phyloP scores from a whole-genome alignment of 352 stramenopile genomes.

The Phytopythium delawarense region DNA sequence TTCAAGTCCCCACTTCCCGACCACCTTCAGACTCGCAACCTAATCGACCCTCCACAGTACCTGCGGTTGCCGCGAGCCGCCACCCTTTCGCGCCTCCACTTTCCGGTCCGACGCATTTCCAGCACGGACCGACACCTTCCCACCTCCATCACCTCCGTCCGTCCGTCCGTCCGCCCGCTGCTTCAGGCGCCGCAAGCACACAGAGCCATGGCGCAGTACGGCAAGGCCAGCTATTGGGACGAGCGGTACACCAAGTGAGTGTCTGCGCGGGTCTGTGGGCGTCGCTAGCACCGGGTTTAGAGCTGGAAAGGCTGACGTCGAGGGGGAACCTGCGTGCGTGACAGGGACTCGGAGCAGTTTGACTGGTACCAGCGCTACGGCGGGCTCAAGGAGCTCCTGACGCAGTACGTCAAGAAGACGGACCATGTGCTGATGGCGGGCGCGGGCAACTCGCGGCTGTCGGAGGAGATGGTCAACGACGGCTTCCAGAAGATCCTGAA shows the following conservation, averaged over 20 bases:
- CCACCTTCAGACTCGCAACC: not conserved
- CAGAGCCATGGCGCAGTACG: conserved; percentile 85
- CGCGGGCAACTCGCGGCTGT: conserved; percentile 92
- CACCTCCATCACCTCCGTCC: not conserved
- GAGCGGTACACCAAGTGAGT: conserved; percentile 92
- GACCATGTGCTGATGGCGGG: conserved; percentile 92
- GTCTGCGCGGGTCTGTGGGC: not conserved
- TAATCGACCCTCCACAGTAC: not conserved
- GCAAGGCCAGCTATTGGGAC: conserved; percentile 93
- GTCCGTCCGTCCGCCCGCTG: not conserved
- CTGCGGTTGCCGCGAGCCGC: not conserved
- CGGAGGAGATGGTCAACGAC: conserved; percentile 96
- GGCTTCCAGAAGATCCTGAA: conserved; percentile 94
- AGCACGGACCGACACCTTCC: not conserved
- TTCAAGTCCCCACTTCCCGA: too few species aligned
- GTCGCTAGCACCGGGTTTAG: not conserved
- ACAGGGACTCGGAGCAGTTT: conserved; percentile 90
- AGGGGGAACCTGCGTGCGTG: too few species aligned
- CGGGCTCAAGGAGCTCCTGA: conserved; percentile 87
- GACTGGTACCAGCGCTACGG: conserved; percentile 94
- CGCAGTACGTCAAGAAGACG: conserved; percentile 93
- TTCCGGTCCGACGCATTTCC: conserved; percentile 5
- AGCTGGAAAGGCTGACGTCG: not conserved
- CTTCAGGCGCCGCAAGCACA: not conserved
- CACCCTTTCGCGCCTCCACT: conserved; percentile 3